Evolutionary conservation across 2,329 filamentous ascomycete species (phyloP).

Genomic region (Apiospora rasikravindrae): DNA sequence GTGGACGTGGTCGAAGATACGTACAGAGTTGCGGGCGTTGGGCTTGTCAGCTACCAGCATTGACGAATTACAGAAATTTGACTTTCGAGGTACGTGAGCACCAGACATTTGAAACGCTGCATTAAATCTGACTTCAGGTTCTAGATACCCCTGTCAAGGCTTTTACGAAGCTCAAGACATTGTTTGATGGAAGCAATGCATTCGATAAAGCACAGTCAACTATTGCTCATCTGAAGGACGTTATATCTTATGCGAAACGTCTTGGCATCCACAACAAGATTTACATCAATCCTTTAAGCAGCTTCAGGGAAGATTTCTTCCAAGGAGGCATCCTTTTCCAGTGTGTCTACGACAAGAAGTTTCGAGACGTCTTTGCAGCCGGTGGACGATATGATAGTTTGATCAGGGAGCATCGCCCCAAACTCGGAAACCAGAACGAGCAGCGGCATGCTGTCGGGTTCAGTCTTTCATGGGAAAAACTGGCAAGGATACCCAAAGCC

Average conservation of each 20-base stretch:
- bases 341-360: slow-evolving; percentile 84
- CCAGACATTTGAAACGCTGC: neutral
- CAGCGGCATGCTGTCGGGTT: slow-evolving; percentile 89
- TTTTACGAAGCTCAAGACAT: slow-evolving; percentile 61
- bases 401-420: slow-evolving; percentile 81
- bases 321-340: slow-evolving; percentile 86
- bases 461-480: slow-evolving; percentile 84
- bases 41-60: slow-evolving; percentile 88
- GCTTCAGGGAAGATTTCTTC: slow-evolving; percentile 92
- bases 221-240: slow-evolving; percentile 79
- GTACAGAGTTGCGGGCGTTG: slow-evolving; percentile 77
- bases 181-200: slow-evolving; percentile 68
- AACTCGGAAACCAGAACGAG: slow-evolving; percentile 63
- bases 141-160: slow-evolving; percentile 62
- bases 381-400: slow-evolving; percentile 92
- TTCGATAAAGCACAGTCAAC: slow-evolving; percentile 77
- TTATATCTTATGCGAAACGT: slow-evolving; percentile 76
- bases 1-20: slow-evolving; percentile 82
- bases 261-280: slow-evolving; percentile 79
- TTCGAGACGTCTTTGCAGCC: slow-evolving; percentile 86
- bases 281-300: slow-evolving; percentile 84
- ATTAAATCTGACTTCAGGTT: slow-evolving; percentile 23
- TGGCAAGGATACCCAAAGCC: slow-evolving; percentile 69
- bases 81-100: slow-evolving; percentile 72
- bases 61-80: slow-evolving; percentile 87